Base-by-base conservation (phyloP, 495 filamentous ascomycete species). In the Talaromyces wortmannii region DNA sequence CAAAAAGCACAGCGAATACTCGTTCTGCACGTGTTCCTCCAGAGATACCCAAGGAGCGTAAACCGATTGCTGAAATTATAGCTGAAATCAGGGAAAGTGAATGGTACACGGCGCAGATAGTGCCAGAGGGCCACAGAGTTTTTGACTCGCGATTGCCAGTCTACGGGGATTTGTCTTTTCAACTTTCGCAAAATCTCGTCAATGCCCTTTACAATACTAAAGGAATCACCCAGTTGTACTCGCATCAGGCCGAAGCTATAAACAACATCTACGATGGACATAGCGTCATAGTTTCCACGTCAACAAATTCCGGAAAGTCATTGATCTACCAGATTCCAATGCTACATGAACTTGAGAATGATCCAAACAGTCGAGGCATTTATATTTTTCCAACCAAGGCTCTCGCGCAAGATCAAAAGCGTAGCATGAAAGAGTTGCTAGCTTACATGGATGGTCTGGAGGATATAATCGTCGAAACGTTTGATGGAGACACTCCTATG, bases 321-420 rank as follows among this genome's bases (percentile, higher is more conserved):
- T 71, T 99, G 31, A 97, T 97, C 52, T 99, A 97, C 63, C 95
- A 97, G 62, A 76, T 99, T 16, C 94, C 94, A 0, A 92, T 97
- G 58, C 73, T 99, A 29, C 86, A 96, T 64, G 88, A 86, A 30
- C 77, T 99, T 10, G 92, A 97, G 68, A 75, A 80, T 45, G 88
- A 97, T 59, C 67, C 63, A 4, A 77, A 86, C 47, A 87, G 89
- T 45, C 76, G 92, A 60, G 92, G 94, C 8, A 90, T 99, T 86
- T 97, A 96, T 64, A 96, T 99, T 18, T 99, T 98, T 57, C 94
- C 94, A 1, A 99, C 94, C 3, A 99, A 99, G 71, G 94, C 94
- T 10, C 75, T 99, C 12, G 94, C 94, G 3, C 94, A 99, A 67
- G 94, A 97, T 70, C 94, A 99, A 69, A 83, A 83, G 62, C 79